These are phyloP conservation scores for Collybiopsis luxurians DNA, from an alignment of 768 basidiomycete genomes.

Conservation along the genomic window DNA sequence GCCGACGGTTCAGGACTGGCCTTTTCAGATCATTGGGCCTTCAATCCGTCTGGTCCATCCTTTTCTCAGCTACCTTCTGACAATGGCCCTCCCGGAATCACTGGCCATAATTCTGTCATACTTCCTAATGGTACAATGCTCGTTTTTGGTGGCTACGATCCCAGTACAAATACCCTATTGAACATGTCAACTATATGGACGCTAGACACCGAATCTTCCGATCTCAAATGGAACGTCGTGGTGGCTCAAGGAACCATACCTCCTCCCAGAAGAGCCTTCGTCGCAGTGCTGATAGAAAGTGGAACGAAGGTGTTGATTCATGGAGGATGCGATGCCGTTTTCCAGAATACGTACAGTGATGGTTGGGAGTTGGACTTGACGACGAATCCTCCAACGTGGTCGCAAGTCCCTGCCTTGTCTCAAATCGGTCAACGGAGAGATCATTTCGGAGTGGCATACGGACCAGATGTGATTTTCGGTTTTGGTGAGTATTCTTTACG, in stretches of 20 bases:
- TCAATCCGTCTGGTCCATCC: conserved; percentile 43
- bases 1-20: conserved; percentile 72
- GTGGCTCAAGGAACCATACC: conserved; percentile 44
- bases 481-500: conserved; percentile 56
- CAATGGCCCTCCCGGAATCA: conserved; percentile 63
- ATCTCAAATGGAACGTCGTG: conserved; percentile 48
- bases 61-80: conserved; percentile 57
- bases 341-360: conserved; percentile 54
- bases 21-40: conserved; percentile 65
- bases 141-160: conserved; percentile 71
- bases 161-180: conserved; percentile 42
- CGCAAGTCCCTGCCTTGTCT: conserved; percentile 42
- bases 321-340: conserved; percentile 65
- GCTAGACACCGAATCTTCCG: conserved; percentile 52
- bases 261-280: conserved; percentile 61
- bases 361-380: conserved; percentile 71
- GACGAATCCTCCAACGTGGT: conserved; percentile 60
- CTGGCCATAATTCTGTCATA: conserved; percentile 71
- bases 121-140: conserved; percentile 67
- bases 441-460: conserved; percentile 67
- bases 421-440: conserved; percentile 66
- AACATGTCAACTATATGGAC: conserved; percentile 61
- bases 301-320: conserved; percentile 66
- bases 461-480: conserved; percentile 67
- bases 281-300: conserved; percentile 44